Evolutionary conservation across 2,329 filamentous ascomycete species (phyloP).

Genomic region (Aspergillus pseudonomiae): DNA sequence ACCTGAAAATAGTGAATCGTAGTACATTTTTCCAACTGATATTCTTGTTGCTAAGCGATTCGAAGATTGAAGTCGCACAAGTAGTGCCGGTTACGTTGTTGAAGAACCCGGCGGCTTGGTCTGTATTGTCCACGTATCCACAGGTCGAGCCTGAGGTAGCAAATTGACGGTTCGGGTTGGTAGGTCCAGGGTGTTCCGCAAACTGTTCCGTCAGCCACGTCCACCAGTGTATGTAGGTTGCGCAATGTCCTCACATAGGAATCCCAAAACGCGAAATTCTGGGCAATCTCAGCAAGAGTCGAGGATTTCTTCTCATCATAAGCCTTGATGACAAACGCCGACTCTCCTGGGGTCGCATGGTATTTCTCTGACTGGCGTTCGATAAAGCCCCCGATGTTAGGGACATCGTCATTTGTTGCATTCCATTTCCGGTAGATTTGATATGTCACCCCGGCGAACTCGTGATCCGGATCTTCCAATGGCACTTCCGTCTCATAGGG

Average conservation of each 20-base stretch:
- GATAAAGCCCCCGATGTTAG: conserved; percentile 44
- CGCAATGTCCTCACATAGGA: conserved; percentile 30
- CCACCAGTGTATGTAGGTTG: neutral
- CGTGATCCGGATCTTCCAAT: conserved; percentile 39
- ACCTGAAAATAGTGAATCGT: neutral
- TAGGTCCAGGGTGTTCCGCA: conserved; percentile 44
- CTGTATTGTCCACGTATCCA: conserved; percentile 36
- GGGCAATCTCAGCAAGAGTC: conserved; percentile 36
- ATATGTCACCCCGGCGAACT: conserved; percentile 36
- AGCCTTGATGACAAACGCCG: conserved; percentile 42
- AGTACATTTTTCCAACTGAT: conserved; percentile 44
- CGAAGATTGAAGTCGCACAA: conserved; percentile 42
- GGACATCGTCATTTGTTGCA: conserved; percentile 37
- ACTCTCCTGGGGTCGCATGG: conserved; percentile 37
- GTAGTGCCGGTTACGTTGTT: conserved; percentile 39
- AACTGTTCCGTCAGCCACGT: conserved; percentile 24
- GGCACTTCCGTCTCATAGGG: conserved; percentile 43
- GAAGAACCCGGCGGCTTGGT: conserved; percentile 36
- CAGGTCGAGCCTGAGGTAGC: conserved; percentile 41
- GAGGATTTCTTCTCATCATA: conserved; percentile 40
- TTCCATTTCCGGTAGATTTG: conserved; percentile 45
- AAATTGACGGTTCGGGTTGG: conserved; percentile 46
- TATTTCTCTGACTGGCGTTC: conserved; percentile 44
- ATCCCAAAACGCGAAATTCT: conserved; percentile 45
- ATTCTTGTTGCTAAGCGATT: conserved; percentile 38